Base-by-base conservation (phyloP, 495 filamentous ascomycete species). In the Darksidea phi region DNA sequence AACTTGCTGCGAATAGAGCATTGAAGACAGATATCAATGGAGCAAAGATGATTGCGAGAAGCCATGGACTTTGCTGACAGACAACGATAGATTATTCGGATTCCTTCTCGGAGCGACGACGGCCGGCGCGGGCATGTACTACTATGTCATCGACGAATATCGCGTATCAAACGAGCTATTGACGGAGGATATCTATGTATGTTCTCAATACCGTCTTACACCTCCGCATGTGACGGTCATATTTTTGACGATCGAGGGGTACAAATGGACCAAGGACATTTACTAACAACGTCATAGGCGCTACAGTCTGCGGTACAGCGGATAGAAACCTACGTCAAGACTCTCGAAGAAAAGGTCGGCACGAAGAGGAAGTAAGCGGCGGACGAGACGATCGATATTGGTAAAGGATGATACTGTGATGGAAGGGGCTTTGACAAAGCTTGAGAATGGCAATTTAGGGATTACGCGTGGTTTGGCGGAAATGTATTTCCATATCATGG, bases 161-260 rank as follows among this genome's bases (percentile, higher is more conserved):
- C 87, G 89, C 74, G 80, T 94, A 37, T 88, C 91, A 55, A 98
- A 97, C 74, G 90, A 96, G 76, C 82, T 96, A 71, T 76, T 98
- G 75, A 94, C 88, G 45, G 90, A 95, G 76, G 94, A 98, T 78
- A 96, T 98, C 73, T 88, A 88, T 76, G 94, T 97, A 84, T 72
- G 89, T 84, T 67, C 71, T 53, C 18, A 2, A 46, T 24, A 26
- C 38, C 2, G 36, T 12, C 11, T 20, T 47, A 11, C n/a, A n/a
- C n/a, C n/a, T n/a, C n/a, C n/a, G n/a, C n/a, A n/a, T n/a, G n/a
- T n/a, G n/a, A n/a, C n/a, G n/a, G n/a, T n/a, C n/a, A n/a, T n/a
- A n/a, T n/a, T n/a, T n/a, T n/a, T n/a, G n/a, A n/a, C n/a, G n/a
- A n/a, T n/a, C n/a, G n/a, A n/a, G 20, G 2, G n/a, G 25, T 23